Evolutionary conservation across 139 green algal genomes (phyloP).

Genomic region (Chlorella sp.): DNA sequence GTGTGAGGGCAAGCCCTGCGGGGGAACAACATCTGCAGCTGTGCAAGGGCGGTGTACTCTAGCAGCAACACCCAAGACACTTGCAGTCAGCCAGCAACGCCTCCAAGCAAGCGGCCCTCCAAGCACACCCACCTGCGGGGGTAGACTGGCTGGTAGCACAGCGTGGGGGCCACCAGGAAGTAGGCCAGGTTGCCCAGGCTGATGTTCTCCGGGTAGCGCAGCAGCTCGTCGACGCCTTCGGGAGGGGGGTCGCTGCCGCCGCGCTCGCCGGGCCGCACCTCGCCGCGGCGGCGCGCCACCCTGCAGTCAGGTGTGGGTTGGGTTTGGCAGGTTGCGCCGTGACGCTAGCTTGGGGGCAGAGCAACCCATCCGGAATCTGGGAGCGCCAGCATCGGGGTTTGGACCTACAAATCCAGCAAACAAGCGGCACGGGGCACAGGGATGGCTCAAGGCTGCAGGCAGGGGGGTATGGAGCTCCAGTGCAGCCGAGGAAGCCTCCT

Average conservation of each 20-base stretch:
- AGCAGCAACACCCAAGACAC: too few species aligned
- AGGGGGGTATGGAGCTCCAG: too few species aligned
- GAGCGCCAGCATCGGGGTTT: too few species aligned
- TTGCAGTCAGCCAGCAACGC: too few species aligned
- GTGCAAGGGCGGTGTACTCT: background rate
- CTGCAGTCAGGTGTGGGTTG: background rate
- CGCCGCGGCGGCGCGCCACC: slow-evolving; percentile 18
- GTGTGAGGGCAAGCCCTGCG: background rate
- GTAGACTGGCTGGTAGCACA: slow-evolving; percentile 81
- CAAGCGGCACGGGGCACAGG: too few species aligned
- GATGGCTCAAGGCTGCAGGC: too few species aligned
- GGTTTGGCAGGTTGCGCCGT: too few species aligned
- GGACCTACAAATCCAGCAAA: too few species aligned
- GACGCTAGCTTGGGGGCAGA: too few species aligned
- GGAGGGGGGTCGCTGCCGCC: slow-evolving; percentile 33
- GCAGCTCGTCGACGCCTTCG: background rate
- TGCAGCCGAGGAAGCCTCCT: too few species aligned
- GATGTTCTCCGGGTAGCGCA: slow-evolving; percentile 84
- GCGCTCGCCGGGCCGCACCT: slow-evolving; percentile 64
- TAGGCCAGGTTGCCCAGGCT: slow-evolving; percentile 71
- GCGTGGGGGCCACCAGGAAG: slow-evolving; percentile 82
- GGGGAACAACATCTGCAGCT: background rate
- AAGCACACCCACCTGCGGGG: slow-evolving; percentile 40
- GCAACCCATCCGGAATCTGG: too few species aligned
- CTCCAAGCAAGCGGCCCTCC: too few species aligned